Evolutionary conservation across 1,284 basidiomycete genomes (phyloP), one percentile per base, ranked within the genome.

Genomic region (Fomitopsis schrenkii): DNA sequence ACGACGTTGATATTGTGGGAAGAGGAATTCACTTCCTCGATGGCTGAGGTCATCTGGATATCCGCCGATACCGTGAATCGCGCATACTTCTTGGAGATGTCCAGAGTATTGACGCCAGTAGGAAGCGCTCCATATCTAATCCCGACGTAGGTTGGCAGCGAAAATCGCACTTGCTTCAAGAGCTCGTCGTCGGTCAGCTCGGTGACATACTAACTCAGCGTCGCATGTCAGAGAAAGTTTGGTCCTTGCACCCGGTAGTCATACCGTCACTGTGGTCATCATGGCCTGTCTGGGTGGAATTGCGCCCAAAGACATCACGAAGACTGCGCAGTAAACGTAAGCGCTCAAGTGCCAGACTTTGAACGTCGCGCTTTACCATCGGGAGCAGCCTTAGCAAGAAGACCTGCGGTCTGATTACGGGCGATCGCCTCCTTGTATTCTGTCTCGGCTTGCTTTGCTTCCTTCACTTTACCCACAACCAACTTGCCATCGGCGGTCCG

Each of bases 241-340:
- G 10, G 3, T 17, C 35, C 35, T 12, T 36, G 6, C 48, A 36
- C 9, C 35, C 45, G 10, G 19, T 12, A 55, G 36, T 67, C 79
- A 48, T 65, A 85, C 84, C 38, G 78, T 78, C 17, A 84, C 44
- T 38, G 71, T 74, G 0, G 77, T 76, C 22, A 69, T 74, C 3
- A 84, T 77, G 3, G 66, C 77, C 41, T 77, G 67, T 6, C 63
- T 60, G 0, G 78, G 72, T 33, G 80, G 79, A 52, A 86, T 77
- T 1, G 79, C 77, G 6, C 85, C 84, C 7, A 86, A 66, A 2
- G 84, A 85, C 33, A 86, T 81, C 0, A 78, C 81, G 67, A 86
- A 86, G 53, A 83, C 84, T 86, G 60, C 7, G 63, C 33, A 1
- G n/a, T 8, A 36, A 6, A 36, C 8, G 40, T 52, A 56, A 42